These are phyloP conservation scores for Mycogone perniciosa DNA, from an alignment of 2,329 filamentous ascomycete species.

Conservation along the genomic window DNA sequence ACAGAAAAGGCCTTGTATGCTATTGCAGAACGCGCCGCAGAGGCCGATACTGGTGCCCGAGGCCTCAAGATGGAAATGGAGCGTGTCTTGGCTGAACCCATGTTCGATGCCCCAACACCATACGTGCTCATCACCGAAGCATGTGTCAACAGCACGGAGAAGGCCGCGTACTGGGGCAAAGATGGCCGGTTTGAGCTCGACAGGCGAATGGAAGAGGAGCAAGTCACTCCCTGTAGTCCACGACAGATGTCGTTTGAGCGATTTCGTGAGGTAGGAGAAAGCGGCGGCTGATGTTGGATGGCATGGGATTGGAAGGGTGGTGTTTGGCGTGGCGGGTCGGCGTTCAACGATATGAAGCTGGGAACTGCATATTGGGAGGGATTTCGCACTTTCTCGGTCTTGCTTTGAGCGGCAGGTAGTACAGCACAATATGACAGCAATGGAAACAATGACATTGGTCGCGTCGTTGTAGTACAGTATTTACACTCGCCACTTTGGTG, in stretches of 20 bases:
- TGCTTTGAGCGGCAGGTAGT: not conserved
- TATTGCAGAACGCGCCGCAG: slow-evolving; percentile 62
- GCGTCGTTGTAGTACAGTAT: slow-evolving; percentile 39
- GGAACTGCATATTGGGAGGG: not conserved
- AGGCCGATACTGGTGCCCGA: slow-evolving; percentile 66
- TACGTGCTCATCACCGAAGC: slow-evolving; percentile 69
- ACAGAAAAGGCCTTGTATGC: slow-evolving; percentile 75
- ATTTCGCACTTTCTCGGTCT: slow-evolving; percentile 2
- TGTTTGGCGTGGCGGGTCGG: slow-evolving; percentile 11
- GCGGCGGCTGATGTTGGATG: slow-evolving; percentile 33
- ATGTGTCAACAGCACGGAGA: slow-evolving; percentile 57
- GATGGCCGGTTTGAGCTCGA: slow-evolving; percentile 66
- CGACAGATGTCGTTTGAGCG: slow-evolving; percentile 32
- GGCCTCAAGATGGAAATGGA: slow-evolving; percentile 78
- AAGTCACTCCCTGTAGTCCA: slow-evolving; percentile 25
- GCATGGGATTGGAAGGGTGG: slow-evolving; percentile 3
- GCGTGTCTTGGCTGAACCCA: slow-evolving; percentile 68
- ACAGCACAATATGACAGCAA: slow-evolving; percentile 17
- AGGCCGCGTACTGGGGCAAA: slow-evolving; percentile 58
- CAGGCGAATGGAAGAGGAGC: slow-evolving; percentile 59
- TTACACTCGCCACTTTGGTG: slow-evolving; percentile 29
- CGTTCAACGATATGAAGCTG: slow-evolving; percentile 3
- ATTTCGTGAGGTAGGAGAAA: slow-evolving; percentile 41
- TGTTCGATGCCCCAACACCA: slow-evolving; percentile 73
- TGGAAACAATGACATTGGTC: slow-evolving; percentile 29